Percentiles rank a stretch among this genome's conserved stretches.
Conservation (phyloP, 2,329 filamentous ascomycete genomes). For the Aspergillus pseudoterreus region DNA sequence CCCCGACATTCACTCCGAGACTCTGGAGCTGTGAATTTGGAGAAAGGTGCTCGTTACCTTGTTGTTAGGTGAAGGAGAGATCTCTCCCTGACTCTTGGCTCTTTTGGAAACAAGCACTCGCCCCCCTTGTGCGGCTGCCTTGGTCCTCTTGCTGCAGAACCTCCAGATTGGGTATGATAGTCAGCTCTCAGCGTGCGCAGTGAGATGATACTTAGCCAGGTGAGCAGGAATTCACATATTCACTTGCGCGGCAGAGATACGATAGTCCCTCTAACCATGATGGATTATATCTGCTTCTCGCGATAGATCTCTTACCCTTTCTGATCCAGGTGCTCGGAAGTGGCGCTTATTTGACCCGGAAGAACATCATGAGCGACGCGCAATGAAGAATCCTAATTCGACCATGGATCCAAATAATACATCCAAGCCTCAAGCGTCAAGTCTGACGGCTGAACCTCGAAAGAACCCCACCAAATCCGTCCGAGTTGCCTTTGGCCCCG, state of each 20-base stretch:
- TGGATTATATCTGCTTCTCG: background rate
- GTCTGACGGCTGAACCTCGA: slow-evolving; percentile 29
- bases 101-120: background rate
- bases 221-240: slow-evolving; percentile 11
- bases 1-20: slow-evolving; percentile 2
- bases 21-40: slow-evolving; percentile 6
- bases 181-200: slow-evolving; percentile 11
- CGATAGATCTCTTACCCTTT: background rate
- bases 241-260: slow-evolving; percentile 3
- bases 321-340: background rate
- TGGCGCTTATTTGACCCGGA: slow-evolving; percentile 5
- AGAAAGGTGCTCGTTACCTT: background rate
- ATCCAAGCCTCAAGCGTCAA: slow-evolving; percentile 22
- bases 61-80: background rate
- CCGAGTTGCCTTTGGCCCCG: slow-evolving; percentile 38
- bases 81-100: background rate
- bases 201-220: slow-evolving; percentile 16
- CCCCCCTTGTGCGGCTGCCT: background rate
- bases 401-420: slow-evolving; percentile 31
- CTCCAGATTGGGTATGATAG: slow-evolving; percentile 17
- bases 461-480: slow-evolving; percentile 30
- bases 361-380: slow-evolving; percentile 31
- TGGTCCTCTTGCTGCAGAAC: slow-evolving; percentile 6
- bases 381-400: slow-evolving; percentile 35
- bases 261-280: background rate